These are phyloP conservation scores for Helianthus tuberosus DNA, from an alignment of 129 eudicot genomes.

Conservation along the genomic window DNA sequence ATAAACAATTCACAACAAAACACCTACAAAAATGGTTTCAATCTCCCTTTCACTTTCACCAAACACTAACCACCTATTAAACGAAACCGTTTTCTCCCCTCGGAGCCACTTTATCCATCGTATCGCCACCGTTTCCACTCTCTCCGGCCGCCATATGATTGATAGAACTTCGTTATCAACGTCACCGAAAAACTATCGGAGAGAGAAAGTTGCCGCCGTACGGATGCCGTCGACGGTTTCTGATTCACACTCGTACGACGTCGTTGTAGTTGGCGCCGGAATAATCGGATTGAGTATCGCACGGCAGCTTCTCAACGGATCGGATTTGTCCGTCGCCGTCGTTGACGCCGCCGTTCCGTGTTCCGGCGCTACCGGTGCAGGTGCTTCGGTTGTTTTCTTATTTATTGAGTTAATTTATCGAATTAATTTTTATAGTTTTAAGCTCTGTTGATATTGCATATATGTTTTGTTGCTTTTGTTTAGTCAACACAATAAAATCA, in stretches of 20 bases:
- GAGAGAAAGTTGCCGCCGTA: slow-evolving; percentile 21
- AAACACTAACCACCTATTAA: slow-evolving; percentile 26
- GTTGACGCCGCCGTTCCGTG: slow-evolving; percentile 90
- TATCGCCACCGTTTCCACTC: slow-evolving; percentile 12
- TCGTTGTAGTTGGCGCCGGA: slow-evolving; percentile 92
- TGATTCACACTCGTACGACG: slow-evolving; percentile 57
- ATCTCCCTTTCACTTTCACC: slow-evolving; percentile 25
- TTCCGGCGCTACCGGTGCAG: slow-evolving; percentile 87
- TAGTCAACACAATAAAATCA: slow-evolving; percentile 9
- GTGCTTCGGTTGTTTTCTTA: slow-evolving; percentile 23
- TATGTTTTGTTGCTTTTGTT: not conserved
- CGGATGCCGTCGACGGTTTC: slow-evolving; percentile 27
- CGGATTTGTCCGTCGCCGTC: slow-evolving; percentile 85
- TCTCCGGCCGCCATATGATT: slow-evolving; percentile 8
- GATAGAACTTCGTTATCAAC: slow-evolving; percentile 15
- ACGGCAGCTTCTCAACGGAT: slow-evolving; percentile 61
- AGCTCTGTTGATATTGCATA: not conserved
- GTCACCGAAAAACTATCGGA: slow-evolving; percentile 13
- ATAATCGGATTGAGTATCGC: slow-evolving; percentile 95
- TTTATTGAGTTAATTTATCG: not conserved
- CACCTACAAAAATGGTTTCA: slow-evolving; percentile 33
- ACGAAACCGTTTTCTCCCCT: slow-evolving; percentile 18
- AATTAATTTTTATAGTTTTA: not conserved
- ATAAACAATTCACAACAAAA: slow-evolving; percentile 24
- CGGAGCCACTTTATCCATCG: slow-evolving; percentile 24